Base-by-base conservation (phyloP, 2,329 filamentous ascomycete genomes). In the Chrysoporthe cubensis region DNA sequence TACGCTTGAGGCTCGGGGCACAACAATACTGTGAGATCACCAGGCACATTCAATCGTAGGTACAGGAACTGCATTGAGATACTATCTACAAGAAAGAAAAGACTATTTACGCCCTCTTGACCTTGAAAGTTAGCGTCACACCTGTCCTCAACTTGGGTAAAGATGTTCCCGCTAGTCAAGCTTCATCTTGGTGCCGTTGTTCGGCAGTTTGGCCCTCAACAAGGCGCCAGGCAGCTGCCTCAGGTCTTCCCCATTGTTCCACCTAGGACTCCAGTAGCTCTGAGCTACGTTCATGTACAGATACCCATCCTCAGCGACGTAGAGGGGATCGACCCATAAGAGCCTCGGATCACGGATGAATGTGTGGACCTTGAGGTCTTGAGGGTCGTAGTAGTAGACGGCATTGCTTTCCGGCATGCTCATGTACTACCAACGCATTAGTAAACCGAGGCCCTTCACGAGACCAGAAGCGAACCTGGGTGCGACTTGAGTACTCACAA, bases 341-440 rank as follows among this genome's bases (percentile, higher is more conserved):
- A 65, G 57, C 8, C 63, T 34, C 6, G 63, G 63, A 32, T 65
- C 63, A 8, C 63, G 63, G 56, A 65, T 32, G 13, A 65, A 60
- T 1, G 63, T 65, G 54, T 65, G 63, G 4, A 65, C 63, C 37
- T 65, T 65, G 1, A 65, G 63, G 9, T 65, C 63, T 18, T 34
- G 46, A 1, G 63, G 63, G 43, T 83, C 80, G 70, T 78, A 83
- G 62, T 79, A 80, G 72, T 79, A 83, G 16, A 83, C 78, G 0
- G 79, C 80, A 67, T 83, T 83, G 21, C 80, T 75, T 69, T 78
- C 76, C 1, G 80, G 81, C 78, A 83, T 83, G 37, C 81, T 74
- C 76, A 82, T 80, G 67, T 83, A 83, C 46, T 48, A 9, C 21
- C 3, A 48, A 48, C 18, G 18, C 1, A 48, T 48, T 48, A 48